phyloP scores from a whole-genome alignment of 495 filamentous ascomycete species.

The Penicillium diatomitis region DNA sequence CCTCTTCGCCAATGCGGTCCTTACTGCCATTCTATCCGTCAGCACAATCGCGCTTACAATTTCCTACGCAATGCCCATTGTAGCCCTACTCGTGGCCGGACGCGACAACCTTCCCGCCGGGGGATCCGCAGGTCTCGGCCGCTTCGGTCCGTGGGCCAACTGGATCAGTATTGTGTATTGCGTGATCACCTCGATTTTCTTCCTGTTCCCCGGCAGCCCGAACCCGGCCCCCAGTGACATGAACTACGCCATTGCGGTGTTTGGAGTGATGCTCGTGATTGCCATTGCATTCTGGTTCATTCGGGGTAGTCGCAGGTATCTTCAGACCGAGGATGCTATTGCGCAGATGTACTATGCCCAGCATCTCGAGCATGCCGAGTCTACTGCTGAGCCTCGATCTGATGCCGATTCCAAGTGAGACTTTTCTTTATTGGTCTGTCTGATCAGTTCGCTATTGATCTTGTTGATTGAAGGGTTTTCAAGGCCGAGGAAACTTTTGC shows the following conservation, averaged over 20 bases:
- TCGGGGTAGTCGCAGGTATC: slow-evolving; percentile 26
- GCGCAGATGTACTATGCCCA: slow-evolving; percentile 34
- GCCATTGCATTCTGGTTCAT: slow-evolving; percentile 37
- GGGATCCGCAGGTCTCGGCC: slow-evolving; percentile 32
- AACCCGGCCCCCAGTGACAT: slow-evolving; percentile 34
- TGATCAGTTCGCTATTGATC: too few relatives aligned
- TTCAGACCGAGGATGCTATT: slow-evolving; percentile 33
- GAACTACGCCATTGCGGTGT: slow-evolving; percentile 44
- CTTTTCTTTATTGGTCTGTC: too few relatives aligned
- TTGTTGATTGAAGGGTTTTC: too few relatives aligned
- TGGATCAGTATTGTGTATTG: slow-evolving; percentile 39
- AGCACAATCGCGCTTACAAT: slow-evolving; percentile 42
- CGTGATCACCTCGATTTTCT: slow-evolving; percentile 38
- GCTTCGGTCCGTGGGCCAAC: slow-evolving; percentile 29
- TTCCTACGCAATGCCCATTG: slow-evolving; percentile 39
- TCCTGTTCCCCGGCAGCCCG: slow-evolving; percentile 35
- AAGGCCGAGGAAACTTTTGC: too few relatives aligned
- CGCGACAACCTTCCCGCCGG: slow-evolving; percentile 35
- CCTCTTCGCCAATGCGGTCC: slow-evolving; percentile 39
- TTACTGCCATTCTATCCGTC: slow-evolving; percentile 41
- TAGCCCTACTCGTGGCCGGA: slow-evolving; percentile 30
- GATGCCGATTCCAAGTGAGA: slow-evolving; percentile 24
- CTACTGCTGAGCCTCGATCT: slow-evolving; percentile 43
- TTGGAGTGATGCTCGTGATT: slow-evolving; percentile 41
- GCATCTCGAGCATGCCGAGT: slow-evolving; percentile 21